Conservation (phyloP, 2,329 filamentous ascomycete species). For the Pseudogymnoascus sp. region DNA sequence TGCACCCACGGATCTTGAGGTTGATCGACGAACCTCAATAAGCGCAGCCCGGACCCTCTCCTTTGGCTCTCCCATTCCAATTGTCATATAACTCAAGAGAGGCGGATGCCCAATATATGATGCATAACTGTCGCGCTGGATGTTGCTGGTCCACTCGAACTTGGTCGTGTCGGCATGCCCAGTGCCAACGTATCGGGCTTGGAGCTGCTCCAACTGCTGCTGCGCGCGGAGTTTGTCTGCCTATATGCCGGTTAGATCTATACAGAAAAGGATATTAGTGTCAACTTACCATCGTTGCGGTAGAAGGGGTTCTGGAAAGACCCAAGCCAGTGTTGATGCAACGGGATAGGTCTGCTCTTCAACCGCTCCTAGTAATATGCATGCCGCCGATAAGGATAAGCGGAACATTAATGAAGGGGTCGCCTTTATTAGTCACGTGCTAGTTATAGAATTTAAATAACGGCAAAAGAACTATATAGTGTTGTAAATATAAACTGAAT, state of each 20-base stretch:
- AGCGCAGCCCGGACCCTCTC: conserved; percentile 73
- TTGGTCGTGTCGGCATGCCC: conserved; percentile 95
- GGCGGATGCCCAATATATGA: conserved; percentile 86
- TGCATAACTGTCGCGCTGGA: conserved; percentile 85
- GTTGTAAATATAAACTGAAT: too few relatives aligned
- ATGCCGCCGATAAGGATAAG: not conserved
- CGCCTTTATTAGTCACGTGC: too few relatives aligned
- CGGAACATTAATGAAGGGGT: too few relatives aligned
- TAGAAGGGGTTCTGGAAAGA: not conserved
- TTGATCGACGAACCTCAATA: conserved; percentile 54
- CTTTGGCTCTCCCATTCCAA: conserved; percentile 78
- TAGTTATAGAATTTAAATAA: too few relatives aligned
- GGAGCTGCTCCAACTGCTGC: conserved; percentile 94
- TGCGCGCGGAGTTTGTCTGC: conserved; percentile 97
- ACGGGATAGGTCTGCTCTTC: not conserved
- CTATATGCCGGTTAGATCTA: conserved; percentile 34
- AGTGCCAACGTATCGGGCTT: conserved; percentile 92
- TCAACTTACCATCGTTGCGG: not conserved
- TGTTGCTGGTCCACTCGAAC: conserved; percentile 96
- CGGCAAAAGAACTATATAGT: too few relatives aligned
- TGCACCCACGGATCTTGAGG: not conserved
- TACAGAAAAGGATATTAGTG: not conserved
- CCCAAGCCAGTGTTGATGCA: not conserved
- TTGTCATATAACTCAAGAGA: conserved; percentile 78
- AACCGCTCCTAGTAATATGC: not conserved